A percentile compares a stretch with the other conserved stretches of the same genome.
Conservation (phyloP, 768 basidiomycete genomes). For the Imleria badia region DNA sequence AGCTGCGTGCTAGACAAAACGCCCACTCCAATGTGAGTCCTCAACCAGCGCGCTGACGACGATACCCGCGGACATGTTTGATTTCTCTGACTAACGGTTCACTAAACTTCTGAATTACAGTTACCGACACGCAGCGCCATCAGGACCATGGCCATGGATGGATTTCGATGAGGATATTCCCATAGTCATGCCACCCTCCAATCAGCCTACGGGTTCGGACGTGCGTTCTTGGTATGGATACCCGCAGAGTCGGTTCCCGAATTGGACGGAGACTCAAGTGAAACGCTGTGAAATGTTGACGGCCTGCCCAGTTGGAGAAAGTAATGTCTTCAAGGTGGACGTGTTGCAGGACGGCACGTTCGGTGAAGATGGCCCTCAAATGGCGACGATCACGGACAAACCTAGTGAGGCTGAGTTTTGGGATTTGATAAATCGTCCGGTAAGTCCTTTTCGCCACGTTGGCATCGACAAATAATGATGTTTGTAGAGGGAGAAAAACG, state of each 20-base stretch:
- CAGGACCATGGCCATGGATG: slow-evolving; percentile 44
- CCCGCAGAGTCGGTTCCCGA: slow-evolving; percentile 30
- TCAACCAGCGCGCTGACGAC: neutral
- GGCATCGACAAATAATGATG: neutral
- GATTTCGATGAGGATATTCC: slow-evolving; percentile 35
- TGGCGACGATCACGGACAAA: slow-evolving; percentile 1
- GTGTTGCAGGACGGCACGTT: slow-evolving; percentile 16
- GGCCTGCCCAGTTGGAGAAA: slow-evolving; percentile 11
- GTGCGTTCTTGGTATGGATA: slow-evolving; percentile 24
- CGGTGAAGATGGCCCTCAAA: neutral
- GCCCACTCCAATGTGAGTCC: slow-evolving; percentile 24
- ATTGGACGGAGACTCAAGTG: slow-evolving; percentile 35
- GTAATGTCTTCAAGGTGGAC: slow-evolving; percentile 26
- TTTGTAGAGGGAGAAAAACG: slow-evolving; percentile 29
- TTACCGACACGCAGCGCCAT: slow-evolving; percentile 39
- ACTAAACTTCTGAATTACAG: slow-evolving; percentile 11
- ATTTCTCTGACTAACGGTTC: neutral
- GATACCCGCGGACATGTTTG: neutral
- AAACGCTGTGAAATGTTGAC: slow-evolving; percentile 31
- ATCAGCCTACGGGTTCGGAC: neutral
- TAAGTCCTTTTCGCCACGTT: slow-evolving; percentile 25
- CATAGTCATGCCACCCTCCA: neutral
- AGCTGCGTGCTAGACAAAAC: slow-evolving; percentile 9
- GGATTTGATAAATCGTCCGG: slow-evolving; percentile 28
- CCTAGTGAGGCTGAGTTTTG: slow-evolving; percentile 35